Conservation (phyloP, 371 early-diverging fungal species). For the Apophysomyces variabilis region DNA sequence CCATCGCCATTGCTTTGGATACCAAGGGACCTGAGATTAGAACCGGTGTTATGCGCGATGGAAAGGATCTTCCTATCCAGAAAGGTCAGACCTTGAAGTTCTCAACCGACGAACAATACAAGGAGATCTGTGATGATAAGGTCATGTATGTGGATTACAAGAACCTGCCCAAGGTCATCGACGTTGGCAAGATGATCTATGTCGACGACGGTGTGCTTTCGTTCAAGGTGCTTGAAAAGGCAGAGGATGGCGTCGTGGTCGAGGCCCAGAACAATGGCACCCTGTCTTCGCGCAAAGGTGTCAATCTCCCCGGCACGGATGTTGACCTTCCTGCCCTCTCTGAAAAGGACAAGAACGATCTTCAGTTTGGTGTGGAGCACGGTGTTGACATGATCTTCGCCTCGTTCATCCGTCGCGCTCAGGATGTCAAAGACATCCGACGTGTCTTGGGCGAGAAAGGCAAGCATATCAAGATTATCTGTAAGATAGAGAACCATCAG, state of each 20-base stretch:
- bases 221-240: slow-evolving; percentile 73
- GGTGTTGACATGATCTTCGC: slow-evolving; percentile 96
- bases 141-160: slow-evolving; percentile 85
- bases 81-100: slow-evolving; percentile 78
- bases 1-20: slow-evolving; percentile 84
- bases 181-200: slow-evolving; percentile 81
- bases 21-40: slow-evolving; percentile 90
- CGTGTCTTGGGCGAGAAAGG: slow-evolving; percentile 75
- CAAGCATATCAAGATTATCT: slow-evolving; percentile 87
- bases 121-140: slow-evolving; percentile 66
- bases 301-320: slow-evolving; percentile 81
- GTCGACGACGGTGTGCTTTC: slow-evolving; percentile 83
- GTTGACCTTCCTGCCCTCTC: slow-evolving; percentile 90
- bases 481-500: slow-evolving; percentile 93
- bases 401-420: slow-evolving; percentile 90
- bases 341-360: slow-evolving; percentile 89
- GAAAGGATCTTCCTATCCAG: slow-evolving; percentile 49
- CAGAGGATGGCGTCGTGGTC: slow-evolving; percentile 65
- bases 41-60: slow-evolving; percentile 72
- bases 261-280: slow-evolving; percentile 73
- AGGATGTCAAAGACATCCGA: slow-evolving; percentile 88
- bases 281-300: slow-evolving; percentile 80
- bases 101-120: slow-evolving; percentile 73
- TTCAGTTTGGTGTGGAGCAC: slow-evolving; percentile 89
- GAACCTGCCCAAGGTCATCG: slow-evolving; percentile 78